Evolutionary conservation across 164 flowering plant species (phyloP).

Genomic region (Sextonia rubra): DNA sequence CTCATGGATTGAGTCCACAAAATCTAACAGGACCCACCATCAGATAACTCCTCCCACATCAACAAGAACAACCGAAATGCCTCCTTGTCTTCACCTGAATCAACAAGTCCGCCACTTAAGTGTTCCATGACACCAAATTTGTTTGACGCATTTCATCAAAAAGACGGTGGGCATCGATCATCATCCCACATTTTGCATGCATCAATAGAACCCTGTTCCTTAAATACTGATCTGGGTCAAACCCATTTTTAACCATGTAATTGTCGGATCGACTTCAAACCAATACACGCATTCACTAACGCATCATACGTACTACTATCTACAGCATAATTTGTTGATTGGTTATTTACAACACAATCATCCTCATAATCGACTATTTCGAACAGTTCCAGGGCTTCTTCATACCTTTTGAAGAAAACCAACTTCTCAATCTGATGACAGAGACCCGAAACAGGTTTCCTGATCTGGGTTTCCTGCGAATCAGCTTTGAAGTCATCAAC

Average conservation of each 20-base stretch:
- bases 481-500: neutral
- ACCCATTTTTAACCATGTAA: conserved; percentile 35
- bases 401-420: conserved; percentile 24
- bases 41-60: conserved; percentile 47
- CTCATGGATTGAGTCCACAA: no score
- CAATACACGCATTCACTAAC: conserved; percentile 49
- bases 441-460: conserved; percentile 11
- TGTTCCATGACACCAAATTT: conserved; percentile 49
- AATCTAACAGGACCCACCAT: conserved; percentile 34
- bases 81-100: conserved; percentile 36
- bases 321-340: conserved; percentile 12
- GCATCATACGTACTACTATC: conserved; percentile 42
- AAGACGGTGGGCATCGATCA: conserved; percentile 45
- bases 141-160: conserved; percentile 60
- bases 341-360: conserved; percentile 10
- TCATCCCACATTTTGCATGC: conserved; percentile 63
- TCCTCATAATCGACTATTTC: conserved; percentile 37
- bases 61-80: conserved; percentile 41
- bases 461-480: conserved; percentile 9
- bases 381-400: conserved; percentile 57
- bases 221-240: conserved; percentile 44
- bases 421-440: conserved; percentile 25
- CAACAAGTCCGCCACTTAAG: conserved; percentile 45
- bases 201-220: conserved; percentile 50
- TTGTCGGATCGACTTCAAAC: conserved; percentile 37